phyloP scores from a whole-genome alignment of 192 early-diverging fungal genomes.

The Coemansia sp. region DNA sequence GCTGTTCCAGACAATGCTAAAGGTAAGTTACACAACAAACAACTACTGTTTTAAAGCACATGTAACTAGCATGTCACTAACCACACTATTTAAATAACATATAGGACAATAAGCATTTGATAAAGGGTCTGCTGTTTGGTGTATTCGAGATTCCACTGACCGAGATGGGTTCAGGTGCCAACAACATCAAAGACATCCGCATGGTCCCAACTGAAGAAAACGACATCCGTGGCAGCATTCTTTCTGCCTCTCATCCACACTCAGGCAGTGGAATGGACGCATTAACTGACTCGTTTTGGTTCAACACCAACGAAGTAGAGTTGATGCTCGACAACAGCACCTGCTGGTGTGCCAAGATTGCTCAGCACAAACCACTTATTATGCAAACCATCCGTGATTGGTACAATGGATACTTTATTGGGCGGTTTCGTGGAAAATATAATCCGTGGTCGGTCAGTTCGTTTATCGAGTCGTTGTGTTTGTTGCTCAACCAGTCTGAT shows the following conservation, averaged over 20 bases:
- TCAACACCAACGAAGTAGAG: conserved; percentile 33
- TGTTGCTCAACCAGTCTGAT: conserved; percentile 6
- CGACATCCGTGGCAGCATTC: conserved; percentile 27
- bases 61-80: background rate
- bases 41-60: no score
- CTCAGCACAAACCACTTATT: conserved; percentile 21
- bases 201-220: conserved; percentile 32
- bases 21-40: conserved; percentile 16
- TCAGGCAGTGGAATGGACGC: conserved; percentile 31
- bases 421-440: conserved; percentile 44
- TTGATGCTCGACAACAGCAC: conserved; percentile 37
- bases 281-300: conserved; percentile 34
- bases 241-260: conserved; percentile 20
- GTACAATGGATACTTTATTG: conserved; percentile 41
- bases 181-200: conserved; percentile 42
- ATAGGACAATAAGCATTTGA: conserved; percentile 28
- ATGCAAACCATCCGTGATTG: conserved; percentile 19
- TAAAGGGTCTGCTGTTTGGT: conserved; percentile 33
- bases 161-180: conserved; percentile 42
- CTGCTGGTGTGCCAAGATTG: conserved; percentile 6
- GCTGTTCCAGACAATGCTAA: conserved; percentile 35
- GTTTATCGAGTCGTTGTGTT: conserved; percentile 32
- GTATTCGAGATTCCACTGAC: conserved; percentile 47
- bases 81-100: background rate
- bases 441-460: conserved; percentile 50